Base-by-base conservation (phyloP, 2,329 filamentous ascomycete species). In the Acrodontium crateriforme region DNA sequence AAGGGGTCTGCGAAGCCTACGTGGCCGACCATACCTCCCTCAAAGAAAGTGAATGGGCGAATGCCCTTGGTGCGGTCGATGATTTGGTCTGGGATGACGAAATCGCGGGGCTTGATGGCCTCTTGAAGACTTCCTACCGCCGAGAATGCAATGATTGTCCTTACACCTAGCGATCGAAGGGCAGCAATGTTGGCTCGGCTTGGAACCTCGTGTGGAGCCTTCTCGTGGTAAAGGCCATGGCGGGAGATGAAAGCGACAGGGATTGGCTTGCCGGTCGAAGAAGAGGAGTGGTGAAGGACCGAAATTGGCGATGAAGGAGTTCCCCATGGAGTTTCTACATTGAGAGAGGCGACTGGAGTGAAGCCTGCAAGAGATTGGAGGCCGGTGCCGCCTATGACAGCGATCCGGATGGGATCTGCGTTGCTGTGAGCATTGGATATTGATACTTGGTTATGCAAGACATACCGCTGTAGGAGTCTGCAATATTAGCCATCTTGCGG, bases 41-140 rank as follows among this genome's bases (percentile, higher is more conserved):
- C 81, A 53, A 95, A 98, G 63, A 93, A 98, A 15, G 89, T 95
- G 56, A 87, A 94, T 2, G 87, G 84, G 6, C 89, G 70, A 38
- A 93, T 67, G 29, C 87, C 89, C 70, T 94, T 95, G 42, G 87
- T 95, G 38, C 87, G 81, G 62, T 98, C 89, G 53, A 95, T 94
- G 54, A 92, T 71, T 63, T 98, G 89, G 59, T 94, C 84, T 0
- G 87, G 89, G 9, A 98, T 70, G 28, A 95, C 81, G 55, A 98
- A 98, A 63, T 98, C 89, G 60, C 89, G 78, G 23, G 89, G 89
- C 59, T 80, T 82, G 55, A 98, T 87, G 49, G 83, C 72, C 62
- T 94, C 89, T 53, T 79, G 82, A 52, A 98, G 63, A 47, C 78
- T 87, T 37, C 89, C 89, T 32, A 98, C 89, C 26, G 89, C 89